Base-by-base conservation (phyloP, 345 rosid species). In the Bruguiera parviflora region DNA sequence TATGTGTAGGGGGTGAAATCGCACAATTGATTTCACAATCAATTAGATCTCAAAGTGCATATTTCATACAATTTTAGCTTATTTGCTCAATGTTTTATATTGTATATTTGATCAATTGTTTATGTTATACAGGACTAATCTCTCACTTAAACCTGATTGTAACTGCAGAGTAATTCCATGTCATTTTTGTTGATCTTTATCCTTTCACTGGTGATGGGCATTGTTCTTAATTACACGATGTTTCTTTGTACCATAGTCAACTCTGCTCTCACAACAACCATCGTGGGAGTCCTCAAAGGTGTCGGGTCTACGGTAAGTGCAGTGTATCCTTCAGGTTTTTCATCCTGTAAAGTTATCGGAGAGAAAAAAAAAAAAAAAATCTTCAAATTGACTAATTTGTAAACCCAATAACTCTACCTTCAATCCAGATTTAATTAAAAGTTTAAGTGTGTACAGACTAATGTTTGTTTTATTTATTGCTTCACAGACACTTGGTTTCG, bases 221-320 rank as follows among this genome's bases (percentile, higher is more conserved):
- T 94, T 16, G 82, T 81, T 73, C 98, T 94, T 74, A 94, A 94
- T 87, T 94, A 75, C 87, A 94, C 98, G 28, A 91, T 91, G 97
- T 94, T 94, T 79, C 82, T 94, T 68, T 94, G 97, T 79, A 94
- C 98, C 74, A 80, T 94, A 64, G 97, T 94, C 78, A 94, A 94
- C 83, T 94, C 97, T 68, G 98, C 98, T 55, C 79, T 94, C 52
- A 94, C 98, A 61, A 94, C 98, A 49, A 94, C 98, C 68, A 94
- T 94, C 39, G 97, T 94, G 47, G 97, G 98, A 71, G 97, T 94
- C 66, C 97, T 91, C 72, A 94, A 94, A 83, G 98, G 98, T 62
- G 97, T 94, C 53, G 98, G 92, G 22, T 91, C 97, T 63, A 91
- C 96, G 75, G 97, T 94, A 78, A 66, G 97, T 86, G 39, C 51